Conservation (phyloP, 176 grass and related monocot genomes). For the Metroxylon sagu region DNA sequence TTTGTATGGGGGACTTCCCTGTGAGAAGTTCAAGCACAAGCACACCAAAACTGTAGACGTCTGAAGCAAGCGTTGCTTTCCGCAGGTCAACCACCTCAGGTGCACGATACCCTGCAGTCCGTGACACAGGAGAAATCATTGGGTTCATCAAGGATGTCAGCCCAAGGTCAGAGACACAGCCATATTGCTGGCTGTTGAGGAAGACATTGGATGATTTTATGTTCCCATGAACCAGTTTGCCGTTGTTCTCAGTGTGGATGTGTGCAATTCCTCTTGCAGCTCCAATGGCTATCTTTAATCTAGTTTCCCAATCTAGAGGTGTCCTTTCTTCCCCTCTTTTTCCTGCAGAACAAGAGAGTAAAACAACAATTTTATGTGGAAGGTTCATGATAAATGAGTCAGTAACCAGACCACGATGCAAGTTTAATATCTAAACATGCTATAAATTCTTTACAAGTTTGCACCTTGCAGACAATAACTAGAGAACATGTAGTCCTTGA, state of each 20-base stretch:
- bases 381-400: too few relatives aligned
- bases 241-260: constrained; percentile 75
- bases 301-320: constrained; percentile 83
- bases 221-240: constrained; percentile 92
- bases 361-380: neutral
- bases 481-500: too few relatives aligned
- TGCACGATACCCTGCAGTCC: constrained; percentile 66
- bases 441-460: too few relatives aligned
- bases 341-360: constrained; percentile 27
- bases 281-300: constrained; percentile 83
- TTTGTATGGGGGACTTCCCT: constrained; percentile 74
- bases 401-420: too few relatives aligned
- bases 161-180: constrained; percentile 65
- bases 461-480: too few relatives aligned
- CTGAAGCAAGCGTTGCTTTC: constrained; percentile 62
- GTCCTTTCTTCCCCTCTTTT: constrained; percentile 68
- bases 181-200: constrained; percentile 46
- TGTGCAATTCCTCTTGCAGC: constrained; percentile 67
- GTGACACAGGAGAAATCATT: constrained; percentile 52
- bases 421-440: too few relatives aligned
- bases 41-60: constrained; percentile 94
- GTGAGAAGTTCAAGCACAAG: constrained; percentile 83
- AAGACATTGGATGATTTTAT: constrained; percentile 93
- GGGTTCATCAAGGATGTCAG: constrained; percentile 69
- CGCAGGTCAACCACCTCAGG: constrained; percentile 84